Conservation (phyloP, 2,329 filamentous ascomycete species). For the Acarospora socialis region DNA sequence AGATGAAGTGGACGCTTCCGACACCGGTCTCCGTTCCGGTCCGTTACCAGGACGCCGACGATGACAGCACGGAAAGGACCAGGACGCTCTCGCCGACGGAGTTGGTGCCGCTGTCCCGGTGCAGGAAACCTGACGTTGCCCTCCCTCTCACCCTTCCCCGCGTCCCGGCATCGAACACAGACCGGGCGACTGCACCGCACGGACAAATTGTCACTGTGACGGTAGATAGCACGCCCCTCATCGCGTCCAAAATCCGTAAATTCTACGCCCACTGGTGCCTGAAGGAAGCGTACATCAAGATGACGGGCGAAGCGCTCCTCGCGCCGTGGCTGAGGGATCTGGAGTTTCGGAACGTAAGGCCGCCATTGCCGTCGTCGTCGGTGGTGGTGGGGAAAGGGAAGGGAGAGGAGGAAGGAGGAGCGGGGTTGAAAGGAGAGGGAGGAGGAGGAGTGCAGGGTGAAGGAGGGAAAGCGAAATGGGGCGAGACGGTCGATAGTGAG, state of each 20-base stretch:
- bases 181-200: too few species aligned
- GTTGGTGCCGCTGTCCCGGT: too few species aligned
- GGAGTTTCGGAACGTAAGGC: conserved; percentile 45
- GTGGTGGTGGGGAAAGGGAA: conserved; percentile 32
- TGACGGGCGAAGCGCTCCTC: conserved; percentile 48
- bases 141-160: too few species aligned
- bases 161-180: too few species aligned
- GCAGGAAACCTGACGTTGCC: too few species aligned
- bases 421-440: not conserved
- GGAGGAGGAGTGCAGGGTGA: conserved; percentile 1
- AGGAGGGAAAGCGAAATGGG: conserved; percentile 18
- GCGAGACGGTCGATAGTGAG: conserved; percentile 23
- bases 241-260: conserved; percentile 43
- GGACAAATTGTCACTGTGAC: conserved; percentile 2
- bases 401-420: conserved; percentile 12
- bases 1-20: too few species aligned
- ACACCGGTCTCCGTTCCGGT: too few species aligned
- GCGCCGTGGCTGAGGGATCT: conserved; percentile 46
- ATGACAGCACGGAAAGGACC: conserved; percentile 7
- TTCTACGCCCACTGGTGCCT: conserved; percentile 53
- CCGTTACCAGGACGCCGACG: not conserved
- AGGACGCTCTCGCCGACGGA: conserved; percentile 20
- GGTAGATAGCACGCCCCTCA: conserved; percentile 26
- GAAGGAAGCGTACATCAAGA: conserved; percentile 54
- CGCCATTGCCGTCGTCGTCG: conserved; percentile 25